Evolutionary conservation across 139 green algal genomes (phyloP).

Genomic region (Ostreobium quekettii): DNA sequence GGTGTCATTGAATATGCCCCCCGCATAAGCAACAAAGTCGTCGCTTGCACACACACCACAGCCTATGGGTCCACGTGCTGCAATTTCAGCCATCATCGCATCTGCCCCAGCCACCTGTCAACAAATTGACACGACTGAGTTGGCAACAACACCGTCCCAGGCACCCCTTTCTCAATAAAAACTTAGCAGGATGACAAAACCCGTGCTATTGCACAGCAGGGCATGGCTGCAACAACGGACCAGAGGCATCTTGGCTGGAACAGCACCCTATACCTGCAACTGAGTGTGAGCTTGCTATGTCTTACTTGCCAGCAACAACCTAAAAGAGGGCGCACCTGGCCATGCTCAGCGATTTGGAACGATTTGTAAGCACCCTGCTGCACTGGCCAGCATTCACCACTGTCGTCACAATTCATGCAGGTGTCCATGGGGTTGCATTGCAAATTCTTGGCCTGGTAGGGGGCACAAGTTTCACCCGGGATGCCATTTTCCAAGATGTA

Average conservation of each 20-base stretch:
- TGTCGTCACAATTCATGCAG: constrained; percentile 18
- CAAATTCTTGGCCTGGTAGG: constrained; percentile 5
- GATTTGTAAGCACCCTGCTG: not conserved
- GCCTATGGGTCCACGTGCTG: constrained; percentile 28
- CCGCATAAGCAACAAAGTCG: constrained; percentile 28
- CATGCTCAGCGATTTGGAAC: not conserved
- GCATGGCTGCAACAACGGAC: too few relatives aligned
- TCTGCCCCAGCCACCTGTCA: constrained; percentile 19
- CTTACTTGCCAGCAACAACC: too few relatives aligned
- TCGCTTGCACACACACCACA: constrained; percentile 35
- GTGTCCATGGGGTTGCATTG: constrained; percentile 14
- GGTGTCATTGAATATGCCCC: not conserved
- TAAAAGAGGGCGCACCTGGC: too few relatives aligned
- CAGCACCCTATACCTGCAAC: too few relatives aligned
- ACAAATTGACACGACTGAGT: too few relatives aligned
- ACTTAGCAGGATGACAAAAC: too few relatives aligned
- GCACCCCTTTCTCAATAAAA: too few relatives aligned
- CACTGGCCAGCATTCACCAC: constrained; percentile 1
- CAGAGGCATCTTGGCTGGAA: too few relatives aligned
- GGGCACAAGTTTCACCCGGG: constrained; percentile 8
- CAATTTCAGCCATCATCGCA: constrained; percentile 38
- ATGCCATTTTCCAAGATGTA: constrained; percentile 16
- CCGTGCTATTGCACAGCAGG: too few relatives aligned
- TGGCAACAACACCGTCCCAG: too few relatives aligned
- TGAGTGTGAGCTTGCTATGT: too few relatives aligned